Conservation (phyloP, 2,329 filamentous ascomycete genomes). For the Fusarium nurragi region DNA sequence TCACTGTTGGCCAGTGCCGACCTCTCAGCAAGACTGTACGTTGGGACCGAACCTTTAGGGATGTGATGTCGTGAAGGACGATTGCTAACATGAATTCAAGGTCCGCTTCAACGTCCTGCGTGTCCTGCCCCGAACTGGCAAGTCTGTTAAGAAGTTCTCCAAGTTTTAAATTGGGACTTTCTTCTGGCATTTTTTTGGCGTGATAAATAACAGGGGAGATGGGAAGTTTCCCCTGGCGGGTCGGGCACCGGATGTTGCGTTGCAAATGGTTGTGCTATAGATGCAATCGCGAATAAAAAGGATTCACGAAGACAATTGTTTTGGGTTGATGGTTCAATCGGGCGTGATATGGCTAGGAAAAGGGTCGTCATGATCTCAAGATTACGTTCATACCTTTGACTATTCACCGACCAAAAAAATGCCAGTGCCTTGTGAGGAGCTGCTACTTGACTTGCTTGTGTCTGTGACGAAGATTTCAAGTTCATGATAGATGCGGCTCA, state of each 20-base stretch:
- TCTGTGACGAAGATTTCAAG: slow-evolving; percentile 3
- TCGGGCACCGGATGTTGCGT: slow-evolving; percentile 55
- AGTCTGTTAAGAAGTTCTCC: slow-evolving; percentile 96
- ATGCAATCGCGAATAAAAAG: slow-evolving; percentile 57
- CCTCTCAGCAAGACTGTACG: slow-evolving; percentile 99
- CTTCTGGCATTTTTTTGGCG: slow-evolving; percentile 66
- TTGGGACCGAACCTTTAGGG: slow-evolving; percentile 44
- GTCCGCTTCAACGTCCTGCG: slow-evolving; percentile 99
- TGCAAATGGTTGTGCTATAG: slow-evolving; percentile 58
- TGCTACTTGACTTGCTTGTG: slow-evolving; percentile 10
- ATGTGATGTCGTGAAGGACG: neutral
- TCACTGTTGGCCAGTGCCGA: slow-evolving; percentile 99
- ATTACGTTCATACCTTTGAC: slow-evolving; percentile 46
- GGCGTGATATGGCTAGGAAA: slow-evolving; percentile 45
- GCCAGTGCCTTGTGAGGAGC: slow-evolving; percentile 36
- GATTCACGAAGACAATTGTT: slow-evolving; percentile 53
- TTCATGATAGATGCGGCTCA: slow-evolving; percentile 2
- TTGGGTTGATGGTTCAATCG: slow-evolving; percentile 44
- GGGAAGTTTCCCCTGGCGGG: slow-evolving; percentile 51
- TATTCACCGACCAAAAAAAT: slow-evolving; percentile 39
- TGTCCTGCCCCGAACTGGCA: slow-evolving; percentile 96
- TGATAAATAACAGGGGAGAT: slow-evolving; percentile 58
- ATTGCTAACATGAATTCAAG: slow-evolving; percentile 57
- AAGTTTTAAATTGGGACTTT: slow-evolving; percentile 84
- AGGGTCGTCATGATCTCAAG: slow-evolving; percentile 45